Base-by-base conservation (phyloP, 257 asterid species). In the Euphrasia confusa region DNA sequence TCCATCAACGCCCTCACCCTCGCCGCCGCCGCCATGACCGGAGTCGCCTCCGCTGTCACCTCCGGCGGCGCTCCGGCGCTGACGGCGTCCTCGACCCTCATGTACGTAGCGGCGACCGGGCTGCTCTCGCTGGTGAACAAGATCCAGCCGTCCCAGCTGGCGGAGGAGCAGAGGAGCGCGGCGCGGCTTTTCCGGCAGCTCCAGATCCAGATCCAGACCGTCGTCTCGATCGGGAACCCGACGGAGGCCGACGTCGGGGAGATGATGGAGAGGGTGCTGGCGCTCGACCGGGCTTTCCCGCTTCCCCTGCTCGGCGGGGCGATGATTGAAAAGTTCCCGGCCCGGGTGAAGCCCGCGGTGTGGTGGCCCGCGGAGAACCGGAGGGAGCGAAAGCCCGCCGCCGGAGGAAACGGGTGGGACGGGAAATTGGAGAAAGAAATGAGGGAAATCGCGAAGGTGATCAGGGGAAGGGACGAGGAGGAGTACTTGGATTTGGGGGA, bases 111-210 rank as follows among this genome's bases (percentile, higher is more conserved):
- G 3, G 87, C 87, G 2, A 70, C 94, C 0, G 86, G 79, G 7
- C 63, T 83, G 74, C 66, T 79, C 1, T 56, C 77, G 2, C 59
- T 80, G 5, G 64, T 83, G 80, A 83, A 82, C 26, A 75, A 82
- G 21, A 79, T 84, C 48, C 97, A 89, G 62, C 91, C 97, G 0
- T 84, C 91, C 21, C 97, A 89, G 65, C 81, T 86, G 0, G 91
- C 84, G 0, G 95, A 89, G 57, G 97, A 89, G 56, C 97, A 89
- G 15, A 35, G 94, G 32, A 89, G 83, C 50, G 95, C 92, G 0
- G 49, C 63, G 1, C 80, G 95, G 71, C 71, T 84, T 37, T 84
- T 89, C 72, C 69, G 76, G 63, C 87, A 86, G 61, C 77, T 84
- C 5, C 72, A 68, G 4, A 76, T 64, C 15, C 86, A 83, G 40